A percentile compares a stretch with the other conserved stretches of the same genome.
phyloP scores from a whole-genome alignment of 192 early-diverging fungal species.

The Phlyctochytrium bullatum region DNA sequence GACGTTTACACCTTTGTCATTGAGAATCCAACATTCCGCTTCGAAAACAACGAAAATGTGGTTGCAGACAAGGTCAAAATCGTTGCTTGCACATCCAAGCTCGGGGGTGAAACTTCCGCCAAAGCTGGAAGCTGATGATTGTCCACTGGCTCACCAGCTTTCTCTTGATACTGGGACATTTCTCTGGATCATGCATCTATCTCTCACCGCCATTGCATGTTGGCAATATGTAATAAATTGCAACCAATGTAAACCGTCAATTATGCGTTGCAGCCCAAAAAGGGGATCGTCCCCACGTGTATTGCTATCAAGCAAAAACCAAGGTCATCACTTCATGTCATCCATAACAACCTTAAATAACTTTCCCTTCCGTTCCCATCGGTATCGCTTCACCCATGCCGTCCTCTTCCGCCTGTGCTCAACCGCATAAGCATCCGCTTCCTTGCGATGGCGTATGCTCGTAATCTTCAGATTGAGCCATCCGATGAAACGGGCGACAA shows the following conservation, averaged over 20 bases:
- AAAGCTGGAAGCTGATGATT: too few relatives aligned
- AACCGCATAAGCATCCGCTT: slow-evolving; percentile 6
- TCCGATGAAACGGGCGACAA: slow-evolving; percentile 12
- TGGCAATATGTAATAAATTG: too few relatives aligned
- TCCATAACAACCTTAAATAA: slow-evolving; percentile 40
- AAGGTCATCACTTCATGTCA: slow-evolving; percentile 18
- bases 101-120: neutral
- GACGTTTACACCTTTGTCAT: slow-evolving; percentile 97
- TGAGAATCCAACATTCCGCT: slow-evolving; percentile 78
- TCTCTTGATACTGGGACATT: too few relatives aligned
- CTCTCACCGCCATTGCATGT: too few relatives aligned
- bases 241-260: too few relatives aligned
- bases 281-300: too few relatives aligned
- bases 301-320: too few relatives aligned
- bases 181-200: too few relatives aligned
- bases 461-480: slow-evolving; percentile 11
- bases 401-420: neutral
- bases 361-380: slow-evolving; percentile 45
- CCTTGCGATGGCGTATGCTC: neutral
- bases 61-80: slow-evolving; percentile 90
- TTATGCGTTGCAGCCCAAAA: too few relatives aligned
- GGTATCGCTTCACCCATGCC: slow-evolving; percentile 21
- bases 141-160: too few relatives aligned
- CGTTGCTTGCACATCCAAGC: slow-evolving; percentile 80
- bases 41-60: slow-evolving; percentile 81